Evolutionary conservation across 2,329 filamentous ascomycete species (phyloP).

Genomic region (Sarocladium strictum): DNA sequence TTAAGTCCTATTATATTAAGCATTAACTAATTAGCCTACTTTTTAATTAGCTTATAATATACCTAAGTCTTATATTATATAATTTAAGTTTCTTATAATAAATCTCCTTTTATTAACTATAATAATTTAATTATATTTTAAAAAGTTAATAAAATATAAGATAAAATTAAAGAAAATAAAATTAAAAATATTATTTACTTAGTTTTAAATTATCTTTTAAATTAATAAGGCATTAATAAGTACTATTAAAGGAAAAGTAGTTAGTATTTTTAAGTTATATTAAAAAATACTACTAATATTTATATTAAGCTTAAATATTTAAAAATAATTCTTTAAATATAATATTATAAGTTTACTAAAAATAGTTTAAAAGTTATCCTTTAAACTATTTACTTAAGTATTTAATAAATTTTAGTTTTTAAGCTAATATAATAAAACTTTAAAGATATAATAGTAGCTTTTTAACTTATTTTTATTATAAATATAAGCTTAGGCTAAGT

Average conservation of each 20-base stretch:
- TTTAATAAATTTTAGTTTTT: neutral
- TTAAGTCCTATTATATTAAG: neutral
- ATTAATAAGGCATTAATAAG: too few relatives aligned
- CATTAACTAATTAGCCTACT: neutral
- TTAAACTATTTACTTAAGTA: neutral
- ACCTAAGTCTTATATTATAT: too few relatives aligned
- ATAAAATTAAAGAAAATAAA: too few relatives aligned
- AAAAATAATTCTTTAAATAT: neutral
- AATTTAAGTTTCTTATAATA: too few relatives aligned
- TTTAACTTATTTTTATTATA: neutral
- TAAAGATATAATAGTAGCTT: neutral
- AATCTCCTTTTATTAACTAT: too few relatives aligned
- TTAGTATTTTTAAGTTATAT: too few relatives aligned
- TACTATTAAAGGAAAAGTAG: too few relatives aligned
- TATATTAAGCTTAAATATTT: neutral
- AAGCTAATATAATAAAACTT: neutral
- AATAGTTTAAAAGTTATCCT: neutral
- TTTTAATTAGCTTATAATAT: neutral
- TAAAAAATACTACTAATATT: neutral
- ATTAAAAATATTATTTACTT: neutral
- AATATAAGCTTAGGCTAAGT: neutral
- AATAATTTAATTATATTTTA: neutral
- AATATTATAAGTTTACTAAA: neutral
- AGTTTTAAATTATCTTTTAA: too few relatives aligned
- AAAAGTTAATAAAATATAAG: neutral